phyloP scores from a whole-genome alignment of 2,329 filamentous ascomycete species.

The Talaromyces albobiverticillius region DNA sequence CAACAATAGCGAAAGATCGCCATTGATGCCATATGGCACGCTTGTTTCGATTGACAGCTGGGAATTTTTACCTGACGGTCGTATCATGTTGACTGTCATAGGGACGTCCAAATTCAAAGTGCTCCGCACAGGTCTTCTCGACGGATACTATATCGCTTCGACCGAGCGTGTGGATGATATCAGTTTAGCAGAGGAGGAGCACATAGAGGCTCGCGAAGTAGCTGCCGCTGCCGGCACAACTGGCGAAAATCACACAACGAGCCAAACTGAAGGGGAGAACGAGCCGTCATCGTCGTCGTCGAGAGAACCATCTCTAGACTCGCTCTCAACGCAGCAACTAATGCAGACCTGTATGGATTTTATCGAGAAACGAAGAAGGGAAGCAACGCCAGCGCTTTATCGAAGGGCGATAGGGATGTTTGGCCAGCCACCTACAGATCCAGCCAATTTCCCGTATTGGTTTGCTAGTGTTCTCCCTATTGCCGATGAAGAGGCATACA shows the following conservation, averaged over 20 bases:
- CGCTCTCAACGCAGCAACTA: conserved; percentile 68
- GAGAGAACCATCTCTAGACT: conserved; percentile 28
- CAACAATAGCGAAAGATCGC: conserved; percentile 50
- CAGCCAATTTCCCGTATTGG: conserved; percentile 83
- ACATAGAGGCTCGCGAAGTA: conserved; percentile 68
- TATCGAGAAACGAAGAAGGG: conserved; percentile 64
- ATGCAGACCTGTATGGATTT: conserved; percentile 66
- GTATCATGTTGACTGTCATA: conserved; percentile 74
- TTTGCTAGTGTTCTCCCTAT: conserved; percentile 79
- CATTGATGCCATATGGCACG: conserved; percentile 74
- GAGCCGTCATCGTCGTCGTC: no score
- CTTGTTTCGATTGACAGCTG: conserved; percentile 72
- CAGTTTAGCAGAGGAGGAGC: conserved; percentile 75
- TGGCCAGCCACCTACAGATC: conserved; percentile 72
- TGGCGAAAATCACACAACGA: not conserved
- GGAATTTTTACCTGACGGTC: conserved; percentile 72
- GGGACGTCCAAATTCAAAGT: conserved; percentile 77
- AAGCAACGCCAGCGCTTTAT: conserved; percentile 72
- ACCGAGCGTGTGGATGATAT: conserved; percentile 78
- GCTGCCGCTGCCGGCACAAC: conserved; percentile 17
- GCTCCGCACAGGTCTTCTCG: conserved; percentile 58
- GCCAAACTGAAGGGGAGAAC: not conserved
- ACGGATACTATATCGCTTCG: conserved; percentile 76
- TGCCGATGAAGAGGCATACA: conserved; percentile 74
- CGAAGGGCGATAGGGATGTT: conserved; percentile 70